Conservation (phyloP, 2,329 filamentous ascomycete genomes). For the Verticillium nubilum region DNA sequence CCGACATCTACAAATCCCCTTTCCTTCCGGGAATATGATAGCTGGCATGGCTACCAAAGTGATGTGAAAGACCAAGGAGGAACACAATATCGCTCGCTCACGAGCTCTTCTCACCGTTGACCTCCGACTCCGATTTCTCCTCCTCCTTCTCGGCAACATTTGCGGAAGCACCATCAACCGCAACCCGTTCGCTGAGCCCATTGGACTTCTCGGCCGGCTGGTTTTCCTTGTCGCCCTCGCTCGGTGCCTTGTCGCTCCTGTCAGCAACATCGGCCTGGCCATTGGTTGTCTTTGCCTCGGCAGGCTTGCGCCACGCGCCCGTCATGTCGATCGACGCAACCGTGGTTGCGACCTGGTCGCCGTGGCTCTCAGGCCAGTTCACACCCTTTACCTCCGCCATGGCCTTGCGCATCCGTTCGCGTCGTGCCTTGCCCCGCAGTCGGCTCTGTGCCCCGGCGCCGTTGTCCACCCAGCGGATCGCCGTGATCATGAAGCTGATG, state of each 20-base stretch:
- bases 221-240: constrained; percentile 45
- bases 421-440: constrained; percentile 48
- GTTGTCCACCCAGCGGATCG: constrained; percentile 77
- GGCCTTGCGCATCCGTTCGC: constrained; percentile 52
- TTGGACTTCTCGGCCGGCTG: constrained; percentile 15
- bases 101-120: background rate
- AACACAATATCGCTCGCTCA: background rate
- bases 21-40: background rate
- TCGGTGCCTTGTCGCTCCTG: constrained; percentile 21
- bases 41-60: background rate
- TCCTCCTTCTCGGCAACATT: background rate
- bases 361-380: constrained; percentile 4
- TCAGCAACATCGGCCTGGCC: constrained; percentile 15
- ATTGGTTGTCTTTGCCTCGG: constrained; percentile 10
- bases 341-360: constrained; percentile 20
- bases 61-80: background rate
- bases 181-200: background rate
- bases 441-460: constrained; percentile 58
- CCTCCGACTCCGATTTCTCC: constrained; percentile 5
- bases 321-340: constrained; percentile 21
- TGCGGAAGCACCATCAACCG: background rate
- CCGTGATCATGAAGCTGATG: constrained; percentile 79
- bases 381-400: constrained; percentile 44
- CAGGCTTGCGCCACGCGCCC: background rate
- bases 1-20: background rate